Evolutionary conservation across 2,329 filamentous ascomycete species (phyloP).

Genomic region (Rachicladosporium sp.): DNA sequence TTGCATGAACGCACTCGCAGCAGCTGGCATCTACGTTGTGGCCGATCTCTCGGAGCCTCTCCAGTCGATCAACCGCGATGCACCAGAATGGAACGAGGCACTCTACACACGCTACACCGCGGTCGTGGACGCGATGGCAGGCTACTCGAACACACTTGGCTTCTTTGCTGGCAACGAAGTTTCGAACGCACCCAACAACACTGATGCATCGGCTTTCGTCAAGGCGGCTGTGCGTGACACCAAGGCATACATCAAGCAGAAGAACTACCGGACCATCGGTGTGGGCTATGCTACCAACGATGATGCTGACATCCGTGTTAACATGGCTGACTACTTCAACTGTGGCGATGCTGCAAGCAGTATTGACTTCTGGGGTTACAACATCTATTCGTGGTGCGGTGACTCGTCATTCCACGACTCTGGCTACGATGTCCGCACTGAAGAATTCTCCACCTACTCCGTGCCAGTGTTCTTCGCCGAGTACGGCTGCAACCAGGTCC

Average conservation of each 20-base stretch:
- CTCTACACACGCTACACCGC: constrained; percentile 70
- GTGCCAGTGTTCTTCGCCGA: constrained; percentile 97
- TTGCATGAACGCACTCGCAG: constrained; percentile 74
- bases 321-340: constrained; percentile 89
- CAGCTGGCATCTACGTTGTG: constrained; percentile 88
- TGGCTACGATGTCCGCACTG: constrained; percentile 68
- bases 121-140: constrained; percentile 68
- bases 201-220: constrained; percentile 79
- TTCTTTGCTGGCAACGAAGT: constrained; percentile 99
- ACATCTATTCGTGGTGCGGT: constrained; percentile 99
- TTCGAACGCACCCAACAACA: constrained; percentile 80
- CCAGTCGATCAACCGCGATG: constrained; percentile 72
- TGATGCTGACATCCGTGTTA: constrained; percentile 65
- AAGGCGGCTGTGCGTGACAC: constrained; percentile 95
- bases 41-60: constrained; percentile 74
- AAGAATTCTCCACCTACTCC: constrained; percentile 79
- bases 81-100: constrained; percentile 64
- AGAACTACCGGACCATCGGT: constrained; percentile 65
- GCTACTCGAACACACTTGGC: constrained; percentile 84
- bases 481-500: constrained; percentile 79
- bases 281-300: constrained; percentile 96
- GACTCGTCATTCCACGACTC: constrained; percentile 64
- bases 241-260: constrained; percentile 81
- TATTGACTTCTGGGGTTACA: constrained; percentile 99
- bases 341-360: constrained; percentile 55